Conservation (phyloP, 331 rosid species). For the Quercus lobata region DNA sequence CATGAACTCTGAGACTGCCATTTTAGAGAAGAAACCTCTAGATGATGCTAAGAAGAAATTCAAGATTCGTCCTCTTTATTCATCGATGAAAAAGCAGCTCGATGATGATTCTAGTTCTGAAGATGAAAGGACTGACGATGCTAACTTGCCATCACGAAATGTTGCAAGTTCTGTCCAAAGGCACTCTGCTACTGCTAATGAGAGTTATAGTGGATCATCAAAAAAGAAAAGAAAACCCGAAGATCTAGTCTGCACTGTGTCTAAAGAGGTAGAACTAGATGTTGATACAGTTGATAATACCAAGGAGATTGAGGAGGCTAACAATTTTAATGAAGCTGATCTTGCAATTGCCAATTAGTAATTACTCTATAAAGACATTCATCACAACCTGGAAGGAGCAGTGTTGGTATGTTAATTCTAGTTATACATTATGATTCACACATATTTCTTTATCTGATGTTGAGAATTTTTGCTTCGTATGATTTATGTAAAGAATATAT, state of each 20-base stretch:
- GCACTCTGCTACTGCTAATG: no score
- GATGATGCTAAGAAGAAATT: no score
- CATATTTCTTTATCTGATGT: neutral
- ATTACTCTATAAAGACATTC: constrained; percentile 51
- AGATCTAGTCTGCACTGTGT: neutral
- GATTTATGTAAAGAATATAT: no score
- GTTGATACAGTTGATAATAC: constrained; percentile 10
- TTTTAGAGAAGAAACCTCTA: no score
- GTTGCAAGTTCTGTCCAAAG: no score
- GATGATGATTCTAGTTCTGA: no score
- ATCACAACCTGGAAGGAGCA: constrained; percentile 75
- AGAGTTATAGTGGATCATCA: constrained; percentile 15
- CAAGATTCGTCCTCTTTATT: no score
- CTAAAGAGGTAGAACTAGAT: constrained; percentile 14
- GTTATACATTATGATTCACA: neutral
- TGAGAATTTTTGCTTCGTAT: neutral
- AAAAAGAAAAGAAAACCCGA: constrained; percentile 19
- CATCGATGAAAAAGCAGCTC: no score
- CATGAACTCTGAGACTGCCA: no score
- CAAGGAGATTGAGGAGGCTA: constrained; percentile 15
- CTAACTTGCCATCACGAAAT: no score
- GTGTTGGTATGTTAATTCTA: constrained; percentile 42
- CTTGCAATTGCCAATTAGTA: constrained; percentile 34
- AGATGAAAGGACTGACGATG: no score
- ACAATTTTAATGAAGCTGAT: constrained; percentile 7